A percentile compares a stretch with the other conserved stretches of the same genome.
Evolutionary conservation across 495 filamentous ascomycete species (phyloP).

Genomic region (Aspergillus avenaceus): DNA sequence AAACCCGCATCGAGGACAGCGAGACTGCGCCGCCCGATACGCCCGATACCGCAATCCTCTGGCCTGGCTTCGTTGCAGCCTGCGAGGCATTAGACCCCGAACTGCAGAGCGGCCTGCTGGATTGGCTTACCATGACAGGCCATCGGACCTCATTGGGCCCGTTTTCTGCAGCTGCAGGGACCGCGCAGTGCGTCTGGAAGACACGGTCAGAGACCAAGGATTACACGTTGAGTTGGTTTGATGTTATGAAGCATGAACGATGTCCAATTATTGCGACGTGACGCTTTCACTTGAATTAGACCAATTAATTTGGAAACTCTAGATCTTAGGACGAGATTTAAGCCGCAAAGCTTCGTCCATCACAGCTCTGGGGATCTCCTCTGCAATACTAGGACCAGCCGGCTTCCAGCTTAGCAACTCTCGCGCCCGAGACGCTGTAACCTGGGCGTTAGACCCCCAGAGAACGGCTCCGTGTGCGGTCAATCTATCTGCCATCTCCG

Average conservation of each 20-base stretch:
- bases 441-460: conserved; percentile 33
- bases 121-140: conserved; percentile 2
- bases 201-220: conserved; percentile 9
- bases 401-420: conserved; percentile 15
- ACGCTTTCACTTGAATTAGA: no score
- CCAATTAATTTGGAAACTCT: no score
- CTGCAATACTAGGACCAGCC: conserved; percentile 4
- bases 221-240: conserved; percentile 16
- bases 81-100: conserved; percentile 7
- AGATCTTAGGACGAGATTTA: no score
- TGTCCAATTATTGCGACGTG: conserved; percentile 7
- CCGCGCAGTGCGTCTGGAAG: conserved; percentile 10
- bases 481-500: conserved; percentile 13
- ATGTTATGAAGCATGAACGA: conserved; percentile 11
- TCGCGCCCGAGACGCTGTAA: conserved; percentile 9
- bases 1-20: not conserved
- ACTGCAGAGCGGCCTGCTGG: not conserved
- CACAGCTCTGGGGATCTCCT: conserved; percentile 13
- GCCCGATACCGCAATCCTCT: conserved; percentile 5
- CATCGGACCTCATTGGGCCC: conserved; percentile 1
- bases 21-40: not conserved
- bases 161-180: conserved; percentile 8
- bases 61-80: conserved; percentile 13
- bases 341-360: conserved; percentile 9
- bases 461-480: conserved; percentile 17